These are phyloP conservation scores for Russula brevipes DNA, from an alignment of 768 basidiomycete species.

Conservation along the genomic window DNA sequence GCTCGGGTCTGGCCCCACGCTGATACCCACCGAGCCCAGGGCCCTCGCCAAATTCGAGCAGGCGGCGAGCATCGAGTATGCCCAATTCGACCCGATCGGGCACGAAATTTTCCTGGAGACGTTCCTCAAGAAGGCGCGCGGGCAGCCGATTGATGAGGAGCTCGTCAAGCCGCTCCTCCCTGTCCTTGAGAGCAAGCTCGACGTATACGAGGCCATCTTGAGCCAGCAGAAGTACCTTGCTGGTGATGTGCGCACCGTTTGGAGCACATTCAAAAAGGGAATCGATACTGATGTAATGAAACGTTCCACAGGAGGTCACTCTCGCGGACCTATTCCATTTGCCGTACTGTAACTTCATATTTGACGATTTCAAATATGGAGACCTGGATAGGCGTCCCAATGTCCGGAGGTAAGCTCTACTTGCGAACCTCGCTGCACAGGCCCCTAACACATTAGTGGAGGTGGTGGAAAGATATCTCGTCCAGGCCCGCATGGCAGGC, in stretches of 20 bases:
- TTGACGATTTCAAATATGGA: not conserved
- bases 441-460: not conserved
- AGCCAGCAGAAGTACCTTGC: constrained; percentile 19
- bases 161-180: not conserved
- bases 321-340: constrained; percentile 17
- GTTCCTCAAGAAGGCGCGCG: not conserved
- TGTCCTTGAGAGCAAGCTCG: not conserved
- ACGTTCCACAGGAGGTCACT: constrained; percentile 1
- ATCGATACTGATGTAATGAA: not conserved
- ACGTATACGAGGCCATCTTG: constrained; percentile 11
- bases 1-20: constrained; percentile 27
- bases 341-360: not conserved
- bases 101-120: not conserved
- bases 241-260: constrained; percentile 5
- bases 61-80: constrained; percentile 30
- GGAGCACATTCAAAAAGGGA: too few species aligned
- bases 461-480: constrained; percentile 17
- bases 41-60: constrained; percentile 28
- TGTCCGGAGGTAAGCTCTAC: constrained; percentile 1
- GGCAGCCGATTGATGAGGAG: not conserved
- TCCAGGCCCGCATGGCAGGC: constrained; percentile 10
- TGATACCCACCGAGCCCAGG: constrained; percentile 26
- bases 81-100: constrained; percentile 3
- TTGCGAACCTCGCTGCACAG: not conserved
- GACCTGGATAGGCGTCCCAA: constrained; percentile 5